Evolutionary conservation across 768 basidiomycete species (phyloP).

Genomic region (Hygrophorus pudorinus): DNA sequence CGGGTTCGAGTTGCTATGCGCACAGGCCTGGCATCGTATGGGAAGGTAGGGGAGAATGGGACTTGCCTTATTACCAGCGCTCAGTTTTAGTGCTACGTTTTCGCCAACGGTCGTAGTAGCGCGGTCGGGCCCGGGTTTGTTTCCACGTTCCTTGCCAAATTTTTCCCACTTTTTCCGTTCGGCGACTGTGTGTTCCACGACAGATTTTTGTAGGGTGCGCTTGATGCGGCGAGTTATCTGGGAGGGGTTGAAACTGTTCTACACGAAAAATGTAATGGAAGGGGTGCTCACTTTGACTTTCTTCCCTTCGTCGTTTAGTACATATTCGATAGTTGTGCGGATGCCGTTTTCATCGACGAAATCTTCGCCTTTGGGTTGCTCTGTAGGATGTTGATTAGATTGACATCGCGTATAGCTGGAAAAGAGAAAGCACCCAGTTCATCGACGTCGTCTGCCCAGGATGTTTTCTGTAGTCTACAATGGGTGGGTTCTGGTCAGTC

Average conservation of each 20-base stretch:
- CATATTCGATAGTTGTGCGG: constrained; percentile 74
- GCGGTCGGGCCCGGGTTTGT: constrained; percentile 78
- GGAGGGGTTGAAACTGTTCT: neutral
- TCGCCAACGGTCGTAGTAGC: constrained; percentile 89
- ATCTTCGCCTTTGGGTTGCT: constrained; percentile 53
- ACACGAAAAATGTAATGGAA: neutral
- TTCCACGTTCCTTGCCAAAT: constrained; percentile 88
- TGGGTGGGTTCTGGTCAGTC: too few relatives aligned
- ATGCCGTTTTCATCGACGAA: constrained; percentile 81
- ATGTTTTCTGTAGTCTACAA: constrained; percentile 47
- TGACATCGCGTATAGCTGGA: neutral
- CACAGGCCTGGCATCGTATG: neutral
- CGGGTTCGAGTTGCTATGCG: constrained; percentile 50
- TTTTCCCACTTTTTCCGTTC: constrained; percentile 91
- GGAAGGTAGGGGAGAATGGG: neutral
- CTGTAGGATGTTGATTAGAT: constrained; percentile 14
- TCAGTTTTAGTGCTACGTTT: constrained; percentile 37
- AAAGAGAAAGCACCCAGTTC: constrained; percentile 42
- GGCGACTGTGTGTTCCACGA: constrained; percentile 91
- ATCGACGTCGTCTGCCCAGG: constrained; percentile 85
- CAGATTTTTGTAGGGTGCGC: constrained; percentile 77
- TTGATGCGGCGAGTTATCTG: constrained; percentile 84
- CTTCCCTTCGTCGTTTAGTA: constrained; percentile 85
- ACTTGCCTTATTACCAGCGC: constrained; percentile 51
- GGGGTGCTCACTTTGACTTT: constrained; percentile 69